A percentile compares a stretch with the other conserved stretches of the same genome.
These are phyloP conservation scores for Crithidia fasciculata DNA, from an alignment of 208 protist species.

Conservation along the genomic window DNA sequence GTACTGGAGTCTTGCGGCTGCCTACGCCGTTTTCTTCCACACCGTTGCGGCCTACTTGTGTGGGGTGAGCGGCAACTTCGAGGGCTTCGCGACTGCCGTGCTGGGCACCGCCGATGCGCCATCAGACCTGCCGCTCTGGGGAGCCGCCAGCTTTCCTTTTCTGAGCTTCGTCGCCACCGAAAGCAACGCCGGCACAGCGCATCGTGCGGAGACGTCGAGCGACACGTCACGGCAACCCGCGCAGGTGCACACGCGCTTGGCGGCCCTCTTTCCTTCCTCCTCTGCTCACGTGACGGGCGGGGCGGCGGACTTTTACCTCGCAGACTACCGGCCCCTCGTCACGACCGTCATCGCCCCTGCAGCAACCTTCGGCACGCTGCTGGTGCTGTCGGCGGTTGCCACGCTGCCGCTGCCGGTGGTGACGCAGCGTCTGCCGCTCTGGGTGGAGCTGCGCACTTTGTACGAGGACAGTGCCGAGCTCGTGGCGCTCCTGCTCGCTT, in stretches of 20 bases:
- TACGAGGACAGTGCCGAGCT: slow-evolving; percentile 38
- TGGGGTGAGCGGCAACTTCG: slow-evolving; percentile 22
- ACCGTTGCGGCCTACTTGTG: slow-evolving; percentile 32
- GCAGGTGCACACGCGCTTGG: slow-evolving; percentile 19
- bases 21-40: slow-evolving; percentile 55
- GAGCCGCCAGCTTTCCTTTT: slow-evolving; percentile 39
- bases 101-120: slow-evolving; percentile 18
- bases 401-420: slow-evolving; percentile 43
- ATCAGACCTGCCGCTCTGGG: slow-evolving; percentile 17
- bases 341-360: slow-evolving; percentile 29
- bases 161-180: slow-evolving; percentile 32
- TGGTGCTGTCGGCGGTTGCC: slow-evolving; percentile 49
- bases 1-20: slow-evolving; percentile 24
- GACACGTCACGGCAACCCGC: background rate
- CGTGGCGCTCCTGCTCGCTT: slow-evolving; percentile 23
- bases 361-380: slow-evolving; percentile 32
- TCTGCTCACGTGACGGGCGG: slow-evolving; percentile 13
- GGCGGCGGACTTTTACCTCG: slow-evolving; percentile 19
- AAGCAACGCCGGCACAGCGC: background rate
- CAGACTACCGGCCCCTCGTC: slow-evolving; percentile 31
- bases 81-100: slow-evolving; percentile 26
- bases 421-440: slow-evolving; percentile 31
- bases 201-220: background rate
- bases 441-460: slow-evolving; percentile 38
- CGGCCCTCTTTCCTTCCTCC: slow-evolving; percentile 21